phyloP scores from a whole-genome alignment of 2,329 filamentous ascomycete genomes.

The Fusarium camptoceras region DNA sequence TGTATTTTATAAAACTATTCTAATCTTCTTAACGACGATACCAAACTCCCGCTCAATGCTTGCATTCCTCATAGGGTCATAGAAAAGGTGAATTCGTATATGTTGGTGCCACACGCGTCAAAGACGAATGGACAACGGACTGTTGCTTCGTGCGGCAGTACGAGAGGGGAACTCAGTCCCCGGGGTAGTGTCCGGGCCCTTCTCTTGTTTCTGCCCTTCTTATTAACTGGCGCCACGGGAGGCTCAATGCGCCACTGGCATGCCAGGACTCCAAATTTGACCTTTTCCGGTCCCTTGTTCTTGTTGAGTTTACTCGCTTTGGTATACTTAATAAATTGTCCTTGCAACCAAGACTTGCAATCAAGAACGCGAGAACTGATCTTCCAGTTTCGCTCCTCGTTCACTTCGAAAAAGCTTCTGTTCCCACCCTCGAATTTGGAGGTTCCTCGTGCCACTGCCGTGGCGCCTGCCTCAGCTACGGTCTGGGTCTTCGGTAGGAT shows the following conservation, averaged over 20 bases:
- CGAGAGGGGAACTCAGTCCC: neutral
- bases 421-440: constrained; percentile 40
- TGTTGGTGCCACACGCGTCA: constrained; percentile 32
- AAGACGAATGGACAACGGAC: constrained; percentile 42
- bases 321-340: constrained; percentile 54
- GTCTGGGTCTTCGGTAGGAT: constrained; percentile 48
- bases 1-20: constrained; percentile 40
- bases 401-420: constrained; percentile 51
- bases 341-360: constrained; percentile 55
- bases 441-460: constrained; percentile 2
- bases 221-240: constrained; percentile 33
- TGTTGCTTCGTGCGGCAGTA: constrained; percentile 12
- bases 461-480: neutral
- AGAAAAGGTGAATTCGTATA: constrained; percentile 45
- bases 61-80: constrained; percentile 21
- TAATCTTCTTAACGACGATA: constrained; percentile 15
- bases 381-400: constrained; percentile 50
- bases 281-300: constrained; percentile 51
- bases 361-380: constrained; percentile 52
- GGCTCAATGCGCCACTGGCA: constrained; percentile 55
- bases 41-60: constrained; percentile 2
- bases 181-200: constrained; percentile 26
- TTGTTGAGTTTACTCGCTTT: constrained; percentile 50
- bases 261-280: constrained; percentile 56
- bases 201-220: constrained; percentile 48